Percentiles rank a stretch among this genome's conserved stretches.
phyloP scores from a whole-genome alignment of 2,329 filamentous ascomycete species.

The Monosporascus sp. region DNA sequence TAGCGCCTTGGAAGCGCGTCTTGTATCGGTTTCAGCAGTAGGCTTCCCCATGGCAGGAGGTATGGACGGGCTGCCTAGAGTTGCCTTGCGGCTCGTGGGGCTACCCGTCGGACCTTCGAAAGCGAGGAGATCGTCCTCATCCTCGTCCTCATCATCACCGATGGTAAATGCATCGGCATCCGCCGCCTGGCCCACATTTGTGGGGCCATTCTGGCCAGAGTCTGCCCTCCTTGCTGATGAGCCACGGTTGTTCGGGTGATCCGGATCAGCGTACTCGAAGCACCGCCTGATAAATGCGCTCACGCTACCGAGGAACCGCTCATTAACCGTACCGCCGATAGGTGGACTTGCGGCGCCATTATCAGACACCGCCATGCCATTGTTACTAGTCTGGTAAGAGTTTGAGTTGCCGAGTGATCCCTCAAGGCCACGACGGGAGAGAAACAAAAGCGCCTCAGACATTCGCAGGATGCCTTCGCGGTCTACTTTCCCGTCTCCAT shows the following conservation, averaged over 20 bases:
- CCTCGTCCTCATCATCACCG: conserved; percentile 52
- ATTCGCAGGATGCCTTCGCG: conserved; percentile 92
- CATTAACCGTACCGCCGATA: conserved; percentile 63
- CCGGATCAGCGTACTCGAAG: conserved; percentile 96
- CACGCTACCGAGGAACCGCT: conserved; percentile 86
- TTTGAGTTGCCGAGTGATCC: conserved; percentile 63
- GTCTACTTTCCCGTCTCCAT: conserved; percentile 84
- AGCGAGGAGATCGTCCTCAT: conserved; percentile 52
- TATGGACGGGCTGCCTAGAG: conserved; percentile 35
- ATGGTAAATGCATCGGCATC: conserved; percentile 62
- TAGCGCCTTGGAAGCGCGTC: conserved; percentile 55
- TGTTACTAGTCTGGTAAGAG: conserved; percentile 48
- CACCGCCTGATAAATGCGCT: conserved; percentile 93
- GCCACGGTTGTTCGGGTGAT: conserved; percentile 61
- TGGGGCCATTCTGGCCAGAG: conserved; percentile 23
- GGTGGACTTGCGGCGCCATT: conserved; percentile 33
- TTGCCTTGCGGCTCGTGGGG: conserved; percentile 38
- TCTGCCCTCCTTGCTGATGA: conserved; percentile 21
- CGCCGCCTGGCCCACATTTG: conserved; percentile 21
- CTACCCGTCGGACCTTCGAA: conserved; percentile 44
- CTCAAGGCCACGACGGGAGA: conserved; percentile 82
- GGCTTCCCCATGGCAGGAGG: conserved; percentile 24
- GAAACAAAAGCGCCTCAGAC: conserved; percentile 87
- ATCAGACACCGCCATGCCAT: conserved; percentile 32
- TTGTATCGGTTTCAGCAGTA: conserved; percentile 14